Evolutionary conservation across 306 rosid genomes (phyloP).

Genomic region (Lathyrus oleraceus): DNA sequence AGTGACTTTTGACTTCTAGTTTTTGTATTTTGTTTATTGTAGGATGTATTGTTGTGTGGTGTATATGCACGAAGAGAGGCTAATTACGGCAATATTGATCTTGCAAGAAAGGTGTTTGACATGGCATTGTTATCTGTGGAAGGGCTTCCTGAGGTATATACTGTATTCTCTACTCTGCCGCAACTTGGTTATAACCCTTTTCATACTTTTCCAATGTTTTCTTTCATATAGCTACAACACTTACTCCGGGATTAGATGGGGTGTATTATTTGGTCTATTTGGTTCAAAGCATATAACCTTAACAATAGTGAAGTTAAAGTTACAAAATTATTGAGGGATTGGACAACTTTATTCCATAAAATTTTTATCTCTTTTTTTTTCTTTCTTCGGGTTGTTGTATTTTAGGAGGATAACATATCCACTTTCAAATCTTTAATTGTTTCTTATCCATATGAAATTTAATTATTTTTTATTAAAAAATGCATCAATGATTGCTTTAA

Average conservation of each 20-base stretch:
- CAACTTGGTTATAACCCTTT: not conserved
- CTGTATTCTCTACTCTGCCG: slow-evolving; percentile 29
- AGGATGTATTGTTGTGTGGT: slow-evolving; percentile 92
- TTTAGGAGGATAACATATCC: not conserved
- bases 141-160: slow-evolving; percentile 75
- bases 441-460: not conserved
- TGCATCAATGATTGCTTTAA: slow-evolving; percentile 10
- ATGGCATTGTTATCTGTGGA: slow-evolving; percentile 84
- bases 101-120: slow-evolving; percentile 92
- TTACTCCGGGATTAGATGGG: not conserved
- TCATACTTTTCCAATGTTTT: not conserved
- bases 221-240: not conserved
- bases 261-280: not conserved
- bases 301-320: not conserved
- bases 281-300: slow-evolving; percentile 7
- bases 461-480: not conserved
- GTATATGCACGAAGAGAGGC: slow-evolving; percentile 95
- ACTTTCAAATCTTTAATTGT: not conserved
- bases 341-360: not conserved
- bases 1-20: slow-evolving; percentile 6
- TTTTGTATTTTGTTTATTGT: slow-evolving; percentile 34
- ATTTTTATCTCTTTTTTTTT: not conserved
- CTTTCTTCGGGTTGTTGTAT: not conserved
- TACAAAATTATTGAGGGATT: slow-evolving; percentile 8
- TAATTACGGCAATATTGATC: slow-evolving; percentile 70